phyloP scores from a whole-genome alignment of 352 stramenopile species.

The Globisporangium lucens region DNA sequence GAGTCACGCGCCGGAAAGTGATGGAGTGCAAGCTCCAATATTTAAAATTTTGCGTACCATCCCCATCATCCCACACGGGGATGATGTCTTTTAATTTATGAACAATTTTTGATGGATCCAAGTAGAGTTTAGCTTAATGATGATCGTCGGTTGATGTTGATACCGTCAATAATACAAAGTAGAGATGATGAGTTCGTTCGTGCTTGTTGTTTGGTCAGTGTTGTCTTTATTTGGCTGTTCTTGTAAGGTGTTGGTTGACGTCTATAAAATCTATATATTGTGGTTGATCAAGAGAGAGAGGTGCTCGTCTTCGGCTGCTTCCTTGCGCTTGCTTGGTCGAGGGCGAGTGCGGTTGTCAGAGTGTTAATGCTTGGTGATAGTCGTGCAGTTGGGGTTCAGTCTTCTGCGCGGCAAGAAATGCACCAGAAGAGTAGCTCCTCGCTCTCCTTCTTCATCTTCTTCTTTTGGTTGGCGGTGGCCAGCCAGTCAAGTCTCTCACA shows the following conservation, averaged over 20 bases:
- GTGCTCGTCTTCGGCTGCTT: not conserved
- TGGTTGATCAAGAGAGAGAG: not conserved
- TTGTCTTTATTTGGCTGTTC: conserved; percentile 1
- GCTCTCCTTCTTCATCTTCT: not conserved
- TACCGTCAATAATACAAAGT: not conserved
- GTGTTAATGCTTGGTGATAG: not conserved
- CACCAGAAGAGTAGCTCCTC: not conserved
- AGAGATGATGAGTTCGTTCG: not conserved
- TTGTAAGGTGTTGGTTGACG: not conserved
- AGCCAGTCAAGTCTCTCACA: conserved; percentile 4
- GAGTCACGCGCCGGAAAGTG: not conserved
- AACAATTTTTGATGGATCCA: not conserved
- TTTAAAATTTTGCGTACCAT: not conserved
- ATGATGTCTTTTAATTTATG: not conserved
- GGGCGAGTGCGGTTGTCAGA: not conserved
- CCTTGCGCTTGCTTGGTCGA: not conserved
- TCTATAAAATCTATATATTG: conserved; percentile 19
- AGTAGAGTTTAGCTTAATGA: not conserved
- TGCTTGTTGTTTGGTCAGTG: not conserved
- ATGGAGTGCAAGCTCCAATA: not conserved
- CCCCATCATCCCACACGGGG: not conserved
- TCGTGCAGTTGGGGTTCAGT: conserved; percentile 3
- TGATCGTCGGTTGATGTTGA: not conserved
- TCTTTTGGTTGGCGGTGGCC: not conserved
- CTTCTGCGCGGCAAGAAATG: conserved; percentile 7